Evolutionary conservation across 139 green algal species (phyloP).

Genomic region (Raphidocelis subcapitata): DNA sequence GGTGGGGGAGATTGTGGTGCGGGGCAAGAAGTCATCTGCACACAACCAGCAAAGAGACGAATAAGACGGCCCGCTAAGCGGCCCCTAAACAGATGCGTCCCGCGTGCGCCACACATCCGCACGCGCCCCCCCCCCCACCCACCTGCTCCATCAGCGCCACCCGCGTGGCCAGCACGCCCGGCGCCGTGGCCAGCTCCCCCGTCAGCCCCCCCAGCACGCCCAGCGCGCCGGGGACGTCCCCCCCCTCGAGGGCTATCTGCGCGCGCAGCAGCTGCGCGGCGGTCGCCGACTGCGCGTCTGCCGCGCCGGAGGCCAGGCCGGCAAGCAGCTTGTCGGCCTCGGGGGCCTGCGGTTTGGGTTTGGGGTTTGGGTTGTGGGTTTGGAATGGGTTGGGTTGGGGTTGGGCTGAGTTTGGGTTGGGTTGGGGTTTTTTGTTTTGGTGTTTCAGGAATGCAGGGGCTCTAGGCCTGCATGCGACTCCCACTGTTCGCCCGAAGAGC

Average conservation of each 20-base stretch:
- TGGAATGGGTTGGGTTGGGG: no score
- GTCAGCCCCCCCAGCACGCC: constrained; percentile 30
- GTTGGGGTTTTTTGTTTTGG: no score
- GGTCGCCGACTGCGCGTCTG: background rate
- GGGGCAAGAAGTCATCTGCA: no score
- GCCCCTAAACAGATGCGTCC: no score
- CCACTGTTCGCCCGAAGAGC: no score
- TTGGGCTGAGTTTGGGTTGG: no score
- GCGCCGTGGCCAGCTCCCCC: constrained; percentile 1
- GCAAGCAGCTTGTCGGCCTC: constrained; percentile 63
- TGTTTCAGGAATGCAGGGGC: no score
- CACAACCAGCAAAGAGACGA: no score
- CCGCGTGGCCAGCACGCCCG: constrained; percentile 57
- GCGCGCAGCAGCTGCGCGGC: constrained; percentile 47
- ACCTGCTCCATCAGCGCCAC: constrained; percentile 56
- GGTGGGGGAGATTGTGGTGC: no score
- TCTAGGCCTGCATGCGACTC: no score
- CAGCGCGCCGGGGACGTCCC: constrained; percentile 22
- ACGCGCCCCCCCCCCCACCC: background rate
- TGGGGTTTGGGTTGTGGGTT: background rate
- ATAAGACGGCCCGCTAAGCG: no score
- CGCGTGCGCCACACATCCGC: no score
- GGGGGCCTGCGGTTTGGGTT: constrained; percentile 26
- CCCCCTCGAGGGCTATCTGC: constrained; percentile 59
- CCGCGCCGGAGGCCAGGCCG: constrained; percentile 2